phyloP scores from a whole-genome alignment of 1,284 basidiomycete genomes.

The Austroboletus rostrupii region DNA sequence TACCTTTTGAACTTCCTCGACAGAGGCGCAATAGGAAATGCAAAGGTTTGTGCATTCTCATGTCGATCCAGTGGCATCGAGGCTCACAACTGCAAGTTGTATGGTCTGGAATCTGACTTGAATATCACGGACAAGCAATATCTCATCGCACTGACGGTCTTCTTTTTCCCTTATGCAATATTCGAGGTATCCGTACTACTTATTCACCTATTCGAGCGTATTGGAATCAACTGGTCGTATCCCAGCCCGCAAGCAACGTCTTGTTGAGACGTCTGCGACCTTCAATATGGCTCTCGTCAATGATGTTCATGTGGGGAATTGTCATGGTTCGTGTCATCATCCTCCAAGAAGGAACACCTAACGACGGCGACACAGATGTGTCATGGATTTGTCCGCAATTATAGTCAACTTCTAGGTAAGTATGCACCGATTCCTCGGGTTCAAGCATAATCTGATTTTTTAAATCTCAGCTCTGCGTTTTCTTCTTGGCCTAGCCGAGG shows the following conservation, averaged over 20 bases:
- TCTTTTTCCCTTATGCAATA: slow-evolving; percentile 54
- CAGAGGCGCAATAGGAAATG: slow-evolving; percentile 64
- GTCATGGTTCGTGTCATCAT: slow-evolving; percentile 45
- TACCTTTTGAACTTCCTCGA: slow-evolving; percentile 64
- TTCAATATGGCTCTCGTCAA: slow-evolving; percentile 54
- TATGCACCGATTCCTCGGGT: background rate
- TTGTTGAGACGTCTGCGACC: slow-evolving; percentile 53
- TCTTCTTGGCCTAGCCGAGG: slow-evolving; percentile 48
- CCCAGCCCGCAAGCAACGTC: slow-evolving; percentile 50
- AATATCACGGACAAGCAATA: slow-evolving; percentile 50
- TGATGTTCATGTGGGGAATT: slow-evolving; percentile 57
- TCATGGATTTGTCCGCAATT: slow-evolving; percentile 50
- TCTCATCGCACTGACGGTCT: slow-evolving; percentile 51
- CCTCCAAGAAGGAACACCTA: background rate
- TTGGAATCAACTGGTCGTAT: background rate
- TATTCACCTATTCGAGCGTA: too few species aligned
- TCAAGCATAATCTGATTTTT: background rate
- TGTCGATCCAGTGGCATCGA: background rate
- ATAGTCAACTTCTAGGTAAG: slow-evolving; percentile 48
- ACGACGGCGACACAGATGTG: slow-evolving; percentile 35
- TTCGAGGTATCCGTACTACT: slow-evolving; percentile 40
- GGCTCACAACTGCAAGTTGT: slow-evolving; percentile 35
- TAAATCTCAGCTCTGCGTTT: slow-evolving; percentile 44
- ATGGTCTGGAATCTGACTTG: slow-evolving; percentile 44
- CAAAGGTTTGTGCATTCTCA: slow-evolving; percentile 40